A percentile compares a stretch with the other conserved stretches of the same genome.
Conservation (phyloP, 2,329 filamentous ascomycete species). For the Trichoderma polysporum region DNA sequence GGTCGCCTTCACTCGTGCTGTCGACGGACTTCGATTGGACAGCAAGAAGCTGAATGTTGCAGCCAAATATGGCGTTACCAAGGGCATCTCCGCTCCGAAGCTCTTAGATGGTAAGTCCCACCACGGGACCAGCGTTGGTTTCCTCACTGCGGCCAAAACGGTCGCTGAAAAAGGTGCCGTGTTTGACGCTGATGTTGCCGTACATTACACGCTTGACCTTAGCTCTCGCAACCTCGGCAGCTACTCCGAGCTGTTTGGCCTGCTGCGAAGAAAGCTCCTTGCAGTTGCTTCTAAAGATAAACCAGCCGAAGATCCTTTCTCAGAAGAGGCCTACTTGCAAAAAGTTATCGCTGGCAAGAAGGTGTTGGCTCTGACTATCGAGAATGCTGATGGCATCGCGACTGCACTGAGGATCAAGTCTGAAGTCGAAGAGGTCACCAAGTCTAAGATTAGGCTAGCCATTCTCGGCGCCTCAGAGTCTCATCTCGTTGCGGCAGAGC, state of each 20-base stretch:
- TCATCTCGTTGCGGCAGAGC: conserved; percentile 56
- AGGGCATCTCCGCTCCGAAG: conserved; percentile 56
- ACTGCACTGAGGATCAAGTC: conserved; percentile 58
- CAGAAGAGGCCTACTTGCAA: conserved; percentile 51
- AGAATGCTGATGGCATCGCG: conserved; percentile 64
- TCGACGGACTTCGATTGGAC: conserved; percentile 56
- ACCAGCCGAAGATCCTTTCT: conserved; percentile 41
- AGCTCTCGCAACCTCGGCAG: conserved; percentile 44
- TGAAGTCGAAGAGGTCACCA: conserved; percentile 49
- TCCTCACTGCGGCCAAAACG: conserved; percentile 51
- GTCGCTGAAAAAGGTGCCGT: conserved; percentile 50
- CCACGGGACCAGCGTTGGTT: conserved; percentile 59
- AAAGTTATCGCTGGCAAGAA: conserved; percentile 54
- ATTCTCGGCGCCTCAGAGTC: conserved; percentile 65
- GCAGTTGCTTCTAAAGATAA: conserved; percentile 44
- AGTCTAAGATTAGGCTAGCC: conserved; percentile 49
- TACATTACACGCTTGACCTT: conserved; percentile 58
- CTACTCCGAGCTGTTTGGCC: conserved; percentile 54
- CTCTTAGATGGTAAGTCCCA: conserved; percentile 45
- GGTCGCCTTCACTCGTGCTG: conserved; percentile 54
- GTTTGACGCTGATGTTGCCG: conserved; percentile 53
- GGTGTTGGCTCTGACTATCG: conserved; percentile 57
- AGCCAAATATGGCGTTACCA: conserved; percentile 57
- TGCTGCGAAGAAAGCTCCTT: conserved; percentile 54
- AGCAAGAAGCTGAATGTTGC: conserved; percentile 56